Evolutionary conservation across 2,329 filamentous ascomycete genomes (phyloP).

Genomic region (Eutypa lata): DNA sequence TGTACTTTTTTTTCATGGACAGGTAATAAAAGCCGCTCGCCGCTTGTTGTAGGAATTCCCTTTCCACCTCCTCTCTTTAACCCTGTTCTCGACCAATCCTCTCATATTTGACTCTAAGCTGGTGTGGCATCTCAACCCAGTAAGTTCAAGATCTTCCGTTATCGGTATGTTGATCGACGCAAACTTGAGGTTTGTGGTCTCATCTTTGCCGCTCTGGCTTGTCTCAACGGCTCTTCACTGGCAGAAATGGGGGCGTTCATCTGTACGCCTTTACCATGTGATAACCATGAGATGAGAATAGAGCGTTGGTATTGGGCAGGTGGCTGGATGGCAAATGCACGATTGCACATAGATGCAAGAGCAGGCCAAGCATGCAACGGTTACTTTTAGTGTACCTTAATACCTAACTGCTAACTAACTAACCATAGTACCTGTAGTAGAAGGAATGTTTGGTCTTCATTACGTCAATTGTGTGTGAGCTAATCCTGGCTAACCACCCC

Average conservation of each 20-base stretch:
- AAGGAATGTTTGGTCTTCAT: background rate
- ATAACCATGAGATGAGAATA: background rate
- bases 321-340: background rate
- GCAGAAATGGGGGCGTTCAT: too few species aligned
- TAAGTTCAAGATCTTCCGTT: conserved; percentile 22
- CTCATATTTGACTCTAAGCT: background rate
- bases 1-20: background rate
- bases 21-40: background rate
- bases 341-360: background rate
- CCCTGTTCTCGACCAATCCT: background rate
- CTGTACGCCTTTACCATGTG: too few species aligned
- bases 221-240: too few species aligned
- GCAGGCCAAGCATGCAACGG: background rate
- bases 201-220: background rate
- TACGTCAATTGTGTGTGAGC: conserved; percentile 1
- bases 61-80: background rate
- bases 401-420: background rate
- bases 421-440: background rate
- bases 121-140: background rate
- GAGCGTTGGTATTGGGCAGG: background rate
- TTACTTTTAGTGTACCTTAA: background rate
- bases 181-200: conserved; percentile 3
- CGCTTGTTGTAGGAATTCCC: background rate
- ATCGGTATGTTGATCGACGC: conserved; percentile 9
- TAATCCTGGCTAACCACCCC: background rate